Conservation (phyloP, 352 stramenopile genomes). For the Phytophthora syringae region DNA sequence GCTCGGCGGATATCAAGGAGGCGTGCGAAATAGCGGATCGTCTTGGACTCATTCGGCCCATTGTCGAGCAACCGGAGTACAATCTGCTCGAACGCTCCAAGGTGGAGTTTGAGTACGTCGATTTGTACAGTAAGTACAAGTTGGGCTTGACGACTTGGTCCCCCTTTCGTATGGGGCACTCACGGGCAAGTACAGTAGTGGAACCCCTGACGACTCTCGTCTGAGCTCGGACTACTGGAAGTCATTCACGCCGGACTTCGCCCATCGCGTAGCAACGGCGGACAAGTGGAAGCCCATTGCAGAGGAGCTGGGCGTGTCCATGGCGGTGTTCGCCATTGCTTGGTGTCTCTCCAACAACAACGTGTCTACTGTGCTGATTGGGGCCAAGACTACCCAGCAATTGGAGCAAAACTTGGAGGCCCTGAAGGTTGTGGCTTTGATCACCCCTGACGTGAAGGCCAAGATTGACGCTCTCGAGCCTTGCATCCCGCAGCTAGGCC, state of each 20-base stretch:
- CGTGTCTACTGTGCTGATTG: slow-evolving; percentile 63
- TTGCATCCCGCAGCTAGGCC: background rate
- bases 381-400: slow-evolving; percentile 47
- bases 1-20: slow-evolving; percentile 50
- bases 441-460: no score
- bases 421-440: slow-evolving; percentile 38
- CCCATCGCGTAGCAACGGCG: background rate
- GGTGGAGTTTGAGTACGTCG: slow-evolving; percentile 61
- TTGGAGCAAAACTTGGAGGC: slow-evolving; percentile 65
- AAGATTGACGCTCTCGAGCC: no score
- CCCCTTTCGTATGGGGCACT: slow-evolving; percentile 54
- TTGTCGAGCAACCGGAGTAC: slow-evolving; percentile 67
- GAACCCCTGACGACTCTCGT: background rate
- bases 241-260: slow-evolving; percentile 27
- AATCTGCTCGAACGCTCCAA: slow-evolving; percentile 55
- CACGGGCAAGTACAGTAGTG: slow-evolving; percentile 62
- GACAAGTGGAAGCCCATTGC: slow-evolving; percentile 44
- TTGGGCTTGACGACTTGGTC: slow-evolving; percentile 70
- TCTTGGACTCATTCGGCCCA: slow-evolving; percentile 30
- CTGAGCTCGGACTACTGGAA: slow-evolving; percentile 33
- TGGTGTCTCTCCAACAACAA: slow-evolving; percentile 65
- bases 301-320: slow-evolving; percentile 46
- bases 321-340: slow-evolving; percentile 65
- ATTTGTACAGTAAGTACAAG: slow-evolving; percentile 60
- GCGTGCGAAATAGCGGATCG: slow-evolving; percentile 46